A percentile compares a stretch with the other conserved stretches of the same genome.
Evolutionary conservation across 192 early-diverging fungal species (phyloP).

Genomic region (Spizellomyces sp.): DNA sequence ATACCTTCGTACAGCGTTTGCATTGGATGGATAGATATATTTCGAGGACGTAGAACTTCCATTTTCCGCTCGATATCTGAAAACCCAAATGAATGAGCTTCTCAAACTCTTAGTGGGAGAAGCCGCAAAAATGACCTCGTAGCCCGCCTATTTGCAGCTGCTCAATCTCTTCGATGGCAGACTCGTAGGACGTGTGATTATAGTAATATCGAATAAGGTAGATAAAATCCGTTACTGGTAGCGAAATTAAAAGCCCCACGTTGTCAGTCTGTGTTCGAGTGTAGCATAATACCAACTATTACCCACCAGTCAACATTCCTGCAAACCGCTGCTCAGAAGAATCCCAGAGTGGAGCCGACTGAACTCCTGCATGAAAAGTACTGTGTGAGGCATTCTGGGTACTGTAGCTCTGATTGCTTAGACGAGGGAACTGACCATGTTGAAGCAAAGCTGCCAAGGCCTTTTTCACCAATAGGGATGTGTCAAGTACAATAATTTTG

Average conservation of each 20-base stretch:
- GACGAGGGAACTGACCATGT: slow-evolving; percentile 68
- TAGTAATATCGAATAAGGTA: slow-evolving; percentile 94
- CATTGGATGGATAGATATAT: slow-evolving; percentile 82
- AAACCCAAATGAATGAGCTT: no score
- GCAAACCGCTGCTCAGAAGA: slow-evolving; percentile 76
- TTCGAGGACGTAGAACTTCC: slow-evolving; percentile 56
- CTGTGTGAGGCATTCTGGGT: not conserved
- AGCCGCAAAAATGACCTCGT: slow-evolving; percentile 44
- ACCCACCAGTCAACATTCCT: slow-evolving; percentile 85
- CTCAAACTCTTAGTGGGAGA: no score
- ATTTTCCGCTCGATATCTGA: slow-evolving; percentile 65
- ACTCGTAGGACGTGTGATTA: slow-evolving; percentile 66
- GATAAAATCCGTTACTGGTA: slow-evolving; percentile 88
- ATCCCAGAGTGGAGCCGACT: slow-evolving; percentile 93
- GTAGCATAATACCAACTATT: not conserved
- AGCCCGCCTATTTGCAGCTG: slow-evolving; percentile 71
- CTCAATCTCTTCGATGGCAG: slow-evolving; percentile 87
- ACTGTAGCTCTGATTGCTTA: not conserved
- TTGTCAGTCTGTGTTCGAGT: not conserved
- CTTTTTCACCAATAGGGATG: slow-evolving; percentile 86
- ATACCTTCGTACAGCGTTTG: slow-evolving; percentile 78
- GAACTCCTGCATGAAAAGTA: slow-evolving; percentile 66
- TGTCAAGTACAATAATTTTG: slow-evolving; percentile 90
- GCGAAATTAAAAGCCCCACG: not conserved
- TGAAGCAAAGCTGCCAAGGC: slow-evolving; percentile 91